These are phyloP conservation scores for Penicillium canariense DNA, from an alignment of 495 filamentous ascomycete genomes.

Conservation along the genomic window DNA sequence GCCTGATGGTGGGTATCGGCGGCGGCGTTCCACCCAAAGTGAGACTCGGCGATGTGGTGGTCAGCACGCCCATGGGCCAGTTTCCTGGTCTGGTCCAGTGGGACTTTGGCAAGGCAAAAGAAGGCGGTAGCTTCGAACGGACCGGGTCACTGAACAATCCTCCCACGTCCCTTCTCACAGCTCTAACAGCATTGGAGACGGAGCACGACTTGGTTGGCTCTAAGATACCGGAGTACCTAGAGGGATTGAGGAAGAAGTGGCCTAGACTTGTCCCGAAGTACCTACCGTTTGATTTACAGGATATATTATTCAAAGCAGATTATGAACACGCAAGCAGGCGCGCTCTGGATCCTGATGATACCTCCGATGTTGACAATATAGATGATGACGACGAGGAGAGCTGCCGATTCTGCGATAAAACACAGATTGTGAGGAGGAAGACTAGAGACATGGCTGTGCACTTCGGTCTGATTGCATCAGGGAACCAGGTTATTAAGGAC, in stretches of 20 bases:
- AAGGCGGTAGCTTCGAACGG: conserved; percentile 14
- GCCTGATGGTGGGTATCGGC: conserved; percentile 46
- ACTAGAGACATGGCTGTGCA: background rate
- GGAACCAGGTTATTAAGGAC: conserved; percentile 1
- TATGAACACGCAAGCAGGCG: background rate
- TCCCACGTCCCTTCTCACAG: conserved; percentile 1
- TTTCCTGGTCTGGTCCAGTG: conserved; percentile 22
- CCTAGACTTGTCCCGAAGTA: background rate
- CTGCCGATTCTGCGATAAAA: background rate
- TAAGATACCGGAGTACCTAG: background rate
- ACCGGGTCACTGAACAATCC: conserved; percentile 21
- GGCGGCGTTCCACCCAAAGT: conserved; percentile 33
- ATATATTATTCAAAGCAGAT: background rate
- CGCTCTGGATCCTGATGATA: background rate
- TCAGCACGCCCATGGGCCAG: conserved; percentile 12
- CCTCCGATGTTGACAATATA: background rate
- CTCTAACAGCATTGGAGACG: background rate
- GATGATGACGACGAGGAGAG: background rate
- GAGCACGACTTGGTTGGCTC: conserved; percentile 15
- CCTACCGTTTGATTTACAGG: background rate
- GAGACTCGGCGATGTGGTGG: conserved; percentile 25
- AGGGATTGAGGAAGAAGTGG: background rate
- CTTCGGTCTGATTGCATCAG: conserved; percentile 2
- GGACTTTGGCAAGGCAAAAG: conserved; percentile 20
- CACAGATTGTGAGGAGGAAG: background rate